Evolutionary conservation across 2,329 filamentous ascomycete genomes (phyloP).

Genomic region (Penicillium frequentans): DNA sequence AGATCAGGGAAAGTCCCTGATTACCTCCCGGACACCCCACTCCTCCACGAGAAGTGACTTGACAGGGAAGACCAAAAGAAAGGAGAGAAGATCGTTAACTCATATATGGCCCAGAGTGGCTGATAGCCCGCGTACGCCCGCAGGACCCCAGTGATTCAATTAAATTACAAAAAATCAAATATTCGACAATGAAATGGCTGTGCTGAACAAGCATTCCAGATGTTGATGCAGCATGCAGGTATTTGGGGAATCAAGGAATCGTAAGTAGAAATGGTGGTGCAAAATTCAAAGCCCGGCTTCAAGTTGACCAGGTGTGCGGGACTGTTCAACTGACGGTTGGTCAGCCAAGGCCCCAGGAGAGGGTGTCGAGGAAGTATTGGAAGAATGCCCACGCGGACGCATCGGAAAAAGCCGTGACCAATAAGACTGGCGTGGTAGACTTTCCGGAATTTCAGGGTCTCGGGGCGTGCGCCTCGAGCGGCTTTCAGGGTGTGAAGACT

Average conservation of each 20-base stretch:
- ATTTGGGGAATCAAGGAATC: background rate
- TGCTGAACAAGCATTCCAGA: conserved; percentile 24
- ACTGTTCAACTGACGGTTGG: background rate
- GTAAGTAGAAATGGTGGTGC: background rate
- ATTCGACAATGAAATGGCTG: conserved; percentile 18
- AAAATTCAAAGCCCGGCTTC: conserved; percentile 17
- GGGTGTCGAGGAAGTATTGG: background rate
- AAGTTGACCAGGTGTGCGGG: conserved; percentile 21
- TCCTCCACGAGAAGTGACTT: background rate
- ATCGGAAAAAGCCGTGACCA: conserved; percentile 20
- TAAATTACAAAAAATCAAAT: conserved; percentile 23
- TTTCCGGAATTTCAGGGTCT: background rate
- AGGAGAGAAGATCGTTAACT: background rate
- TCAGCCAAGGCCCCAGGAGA: background rate
- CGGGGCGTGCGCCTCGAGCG: background rate
- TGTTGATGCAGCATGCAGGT: conserved; percentile 17
- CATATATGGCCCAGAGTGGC: background rate
- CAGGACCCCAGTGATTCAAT: background rate
- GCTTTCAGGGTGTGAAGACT: background rate
- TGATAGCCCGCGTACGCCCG: background rate
- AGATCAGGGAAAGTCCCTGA: background rate
- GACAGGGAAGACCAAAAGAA: background rate
- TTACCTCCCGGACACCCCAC: background rate
- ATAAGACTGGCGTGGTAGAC: background rate
- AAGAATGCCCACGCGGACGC: conserved; percentile 11